phyloP scores from a whole-genome alignment of 352 stramenopile genomes.

The Phytophthora sansomeana region DNA sequence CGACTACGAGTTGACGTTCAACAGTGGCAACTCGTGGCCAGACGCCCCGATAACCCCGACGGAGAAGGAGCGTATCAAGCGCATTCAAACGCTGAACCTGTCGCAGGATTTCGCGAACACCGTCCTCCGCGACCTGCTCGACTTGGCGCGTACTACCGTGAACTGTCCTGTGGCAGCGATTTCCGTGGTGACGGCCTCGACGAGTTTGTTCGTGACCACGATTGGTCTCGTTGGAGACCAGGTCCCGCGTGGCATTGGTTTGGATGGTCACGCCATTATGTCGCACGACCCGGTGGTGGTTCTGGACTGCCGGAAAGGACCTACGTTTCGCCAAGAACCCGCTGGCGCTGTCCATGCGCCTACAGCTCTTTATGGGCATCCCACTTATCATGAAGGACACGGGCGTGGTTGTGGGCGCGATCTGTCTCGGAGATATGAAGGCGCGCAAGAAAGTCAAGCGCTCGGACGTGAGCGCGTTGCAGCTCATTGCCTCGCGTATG shows the following conservation, averaged over 20 bases:
- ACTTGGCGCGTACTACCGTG: constrained; percentile 74
- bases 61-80: constrained; percentile 62
- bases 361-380: constrained; percentile 84
- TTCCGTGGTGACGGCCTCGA: constrained; percentile 73
- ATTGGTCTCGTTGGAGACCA: constrained; percentile 81
- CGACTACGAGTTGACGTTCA: constrained; percentile 75
- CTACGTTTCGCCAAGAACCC: constrained; percentile 83
- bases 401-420: constrained; percentile 71
- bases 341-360: constrained; percentile 69
- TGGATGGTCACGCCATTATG: constrained; percentile 85
- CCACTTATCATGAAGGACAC: constrained; percentile 73
- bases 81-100: constrained; percentile 76
- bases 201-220: constrained; percentile 79
- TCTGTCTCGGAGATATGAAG: constrained; percentile 75
- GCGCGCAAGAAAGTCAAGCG: constrained; percentile 71
- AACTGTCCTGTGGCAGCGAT: constrained; percentile 77
- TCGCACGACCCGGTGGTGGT: constrained; percentile 73
- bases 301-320: constrained; percentile 81
- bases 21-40: constrained; percentile 79
- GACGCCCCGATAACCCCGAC: constrained; percentile 67
- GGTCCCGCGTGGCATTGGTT: constrained; percentile 75
- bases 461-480: constrained; percentile 70
- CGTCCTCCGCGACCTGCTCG: constrained; percentile 73
- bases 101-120: constrained; percentile 82
- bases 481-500: constrained; percentile 73